These are phyloP conservation scores for Escovopsis sp. DNA, from an alignment of 2,329 filamentous ascomycete species.

Conservation along the genomic window DNA sequence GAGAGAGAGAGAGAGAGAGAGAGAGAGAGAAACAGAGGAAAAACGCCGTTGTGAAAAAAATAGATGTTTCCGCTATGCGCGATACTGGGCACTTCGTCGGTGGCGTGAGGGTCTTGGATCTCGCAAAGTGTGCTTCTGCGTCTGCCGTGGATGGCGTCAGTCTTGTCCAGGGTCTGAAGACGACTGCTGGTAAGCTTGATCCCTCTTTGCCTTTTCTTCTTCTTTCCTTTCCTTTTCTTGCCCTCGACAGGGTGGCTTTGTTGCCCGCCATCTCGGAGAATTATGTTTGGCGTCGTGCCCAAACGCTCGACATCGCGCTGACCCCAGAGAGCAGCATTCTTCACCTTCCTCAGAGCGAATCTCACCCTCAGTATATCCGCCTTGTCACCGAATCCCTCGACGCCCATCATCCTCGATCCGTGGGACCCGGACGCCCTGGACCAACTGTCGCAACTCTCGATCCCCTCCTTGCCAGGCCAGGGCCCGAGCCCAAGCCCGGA, in stretches of 20 bases:
- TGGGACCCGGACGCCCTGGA: constrained; percentile 11
- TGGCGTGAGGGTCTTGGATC: constrained; percentile 33
- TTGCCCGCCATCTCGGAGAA: too few relatives aligned
- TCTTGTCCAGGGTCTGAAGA: constrained; percentile 41
- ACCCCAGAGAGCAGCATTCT: constrained; percentile 46
- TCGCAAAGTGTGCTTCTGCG: constrained; percentile 31
- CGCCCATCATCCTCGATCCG: constrained; percentile 47
- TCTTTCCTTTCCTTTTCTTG: constrained; percentile 1
- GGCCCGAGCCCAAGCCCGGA: constrained; percentile 11
- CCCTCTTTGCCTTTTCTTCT: constrained; percentile 2
- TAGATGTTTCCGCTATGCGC: constrained; percentile 2
- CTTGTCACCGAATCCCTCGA: constrained; percentile 48
- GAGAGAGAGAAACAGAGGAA: neutral
- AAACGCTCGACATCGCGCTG: too few relatives aligned
- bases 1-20: neutral
- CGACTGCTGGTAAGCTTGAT: constrained; percentile 40
- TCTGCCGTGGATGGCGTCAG: constrained; percentile 40
- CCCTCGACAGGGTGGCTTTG: neutral
- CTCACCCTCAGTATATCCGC: constrained; percentile 52
- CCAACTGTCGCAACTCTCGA: constrained; percentile 16
- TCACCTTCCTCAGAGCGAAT: constrained; percentile 69
- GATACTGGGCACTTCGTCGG: constrained; percentile 4
- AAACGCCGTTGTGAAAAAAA: neutral
- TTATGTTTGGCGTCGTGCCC: too few relatives aligned
- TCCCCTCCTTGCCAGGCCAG: constrained; percentile 31